Evolutionary conservation across 78 protist genomes (phyloP).

Genomic region (Tieghemostelium lacteum): DNA sequence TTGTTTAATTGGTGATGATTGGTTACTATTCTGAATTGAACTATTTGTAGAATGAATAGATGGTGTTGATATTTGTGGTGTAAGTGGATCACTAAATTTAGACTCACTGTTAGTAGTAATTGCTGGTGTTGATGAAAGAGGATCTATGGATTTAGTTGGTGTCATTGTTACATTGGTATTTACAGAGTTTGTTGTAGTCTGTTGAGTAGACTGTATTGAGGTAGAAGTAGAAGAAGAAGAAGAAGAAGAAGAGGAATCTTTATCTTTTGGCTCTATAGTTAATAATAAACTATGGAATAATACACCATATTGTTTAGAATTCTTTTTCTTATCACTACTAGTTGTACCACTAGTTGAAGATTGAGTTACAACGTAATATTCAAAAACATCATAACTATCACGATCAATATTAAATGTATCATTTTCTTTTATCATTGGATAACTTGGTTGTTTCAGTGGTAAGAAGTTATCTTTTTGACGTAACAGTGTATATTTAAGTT

Average conservation of each 20-base stretch:
- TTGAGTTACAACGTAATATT: slow-evolving; percentile 22
- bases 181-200: no score
- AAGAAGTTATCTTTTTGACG: slow-evolving; percentile 48
- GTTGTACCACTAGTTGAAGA: not conserved
- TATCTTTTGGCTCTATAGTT: slow-evolving; percentile 30
- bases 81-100: not conserved
- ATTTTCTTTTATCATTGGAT: slow-evolving; percentile 40
- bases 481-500: slow-evolving; percentile 60
- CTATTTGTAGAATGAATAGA: not conserved
- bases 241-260: not conserved
- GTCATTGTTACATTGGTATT: not conserved
- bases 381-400: slow-evolving; percentile 29
- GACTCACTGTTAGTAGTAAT: not conserved
- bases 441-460: slow-evolving; percentile 69
- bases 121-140: not conserved
- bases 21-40: not conserved
- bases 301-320: slow-evolving; percentile 27
- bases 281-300: slow-evolving; percentile 42
- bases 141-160: not conserved
- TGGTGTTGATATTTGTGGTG: not conserved
- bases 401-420: slow-evolving; percentile 42
- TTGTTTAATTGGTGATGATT: no score
- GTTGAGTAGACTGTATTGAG: not conserved
- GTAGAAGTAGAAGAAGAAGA: not conserved
- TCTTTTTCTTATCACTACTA: slow-evolving; percentile 20